phyloP scores from a whole-genome alignment of 1,284 basidiomycete genomes.

The Fomitopsis palustris region DNA sequence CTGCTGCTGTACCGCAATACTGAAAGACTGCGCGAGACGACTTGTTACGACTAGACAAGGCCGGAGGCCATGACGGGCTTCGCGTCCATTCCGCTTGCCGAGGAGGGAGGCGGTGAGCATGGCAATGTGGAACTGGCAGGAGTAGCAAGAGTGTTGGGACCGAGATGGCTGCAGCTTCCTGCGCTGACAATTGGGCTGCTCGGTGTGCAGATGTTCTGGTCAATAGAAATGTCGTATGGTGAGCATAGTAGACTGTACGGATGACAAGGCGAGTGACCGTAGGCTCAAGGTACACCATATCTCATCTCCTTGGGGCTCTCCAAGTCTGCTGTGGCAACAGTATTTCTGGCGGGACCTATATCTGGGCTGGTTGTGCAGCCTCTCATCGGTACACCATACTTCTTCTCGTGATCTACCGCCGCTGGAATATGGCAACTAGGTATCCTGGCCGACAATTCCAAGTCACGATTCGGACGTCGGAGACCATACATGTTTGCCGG shows the following conservation, averaged over 20 bases:
- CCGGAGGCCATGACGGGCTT: slow-evolving; percentile 43
- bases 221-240: slow-evolving; percentile 91
- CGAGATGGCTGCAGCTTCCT: slow-evolving; percentile 62
- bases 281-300: slow-evolving; percentile 74
- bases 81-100: slow-evolving; percentile 36
- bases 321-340: slow-evolving; percentile 85
- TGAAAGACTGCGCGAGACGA: background rate
- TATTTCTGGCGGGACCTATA: slow-evolving; percentile 93
- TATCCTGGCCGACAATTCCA: slow-evolving; percentile 84
- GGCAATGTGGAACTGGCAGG: slow-evolving; percentile 47
- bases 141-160: slow-evolving; percentile 53
- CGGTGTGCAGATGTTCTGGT: slow-evolving; percentile 87
- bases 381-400: slow-evolving; percentile 55
- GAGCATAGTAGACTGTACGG: slow-evolving; percentile 3
- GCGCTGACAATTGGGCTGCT: slow-evolving; percentile 74
- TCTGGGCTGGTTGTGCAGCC: slow-evolving; percentile 93
- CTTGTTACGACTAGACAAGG: background rate
- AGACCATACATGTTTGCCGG: slow-evolving; percentile 84
- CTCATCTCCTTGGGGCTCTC: slow-evolving; percentile 86
- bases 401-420: background rate
- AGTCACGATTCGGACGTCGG: slow-evolving; percentile 79
- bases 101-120: slow-evolving; percentile 28
- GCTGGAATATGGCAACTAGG: slow-evolving; percentile 33
- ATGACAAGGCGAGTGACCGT: background rate
- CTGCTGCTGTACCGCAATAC: background rate